Evolutionary conservation across 139 green algal genomes (phyloP).

Genomic region (Auxenochlorella protothecoides): DNA sequence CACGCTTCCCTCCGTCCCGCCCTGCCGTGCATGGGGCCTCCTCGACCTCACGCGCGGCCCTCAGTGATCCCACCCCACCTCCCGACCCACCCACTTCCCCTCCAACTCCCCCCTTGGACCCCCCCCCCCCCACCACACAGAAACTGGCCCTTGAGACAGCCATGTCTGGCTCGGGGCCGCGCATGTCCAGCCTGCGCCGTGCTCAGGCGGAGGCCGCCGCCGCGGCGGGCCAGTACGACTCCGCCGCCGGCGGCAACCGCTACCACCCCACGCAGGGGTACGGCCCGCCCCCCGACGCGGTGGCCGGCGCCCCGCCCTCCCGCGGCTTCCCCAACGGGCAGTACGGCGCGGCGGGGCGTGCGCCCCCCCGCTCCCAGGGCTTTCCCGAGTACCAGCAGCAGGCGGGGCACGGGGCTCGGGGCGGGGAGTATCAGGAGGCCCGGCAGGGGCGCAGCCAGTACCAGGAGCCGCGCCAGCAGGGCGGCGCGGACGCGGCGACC

Average conservation of each 20-base stretch:
- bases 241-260: neutral
- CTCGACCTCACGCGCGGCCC: neutral
- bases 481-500: no score
- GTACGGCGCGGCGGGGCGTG: neutral
- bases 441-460: no score
- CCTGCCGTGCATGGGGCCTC: neutral
- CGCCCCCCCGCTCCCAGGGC: neutral
- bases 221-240: neutral
- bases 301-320: neutral
- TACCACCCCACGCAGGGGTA: no score
- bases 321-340: neutral
- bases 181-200: conserved; percentile 37
- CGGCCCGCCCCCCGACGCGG: no score
- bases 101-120: neutral
- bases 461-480: no score
- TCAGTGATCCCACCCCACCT: neutral
- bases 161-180: conserved; percentile 28
- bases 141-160: conserved; percentile 25
- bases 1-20: no score
- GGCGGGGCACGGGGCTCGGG: no score
- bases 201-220: conserved; percentile 16
- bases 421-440: no score
- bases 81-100: neutral
- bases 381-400: no score
- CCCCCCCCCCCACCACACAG: neutral